Evolutionary conservation across 305 asterid genomes (phyloP).

Genomic region (Solanum chacoense): DNA sequence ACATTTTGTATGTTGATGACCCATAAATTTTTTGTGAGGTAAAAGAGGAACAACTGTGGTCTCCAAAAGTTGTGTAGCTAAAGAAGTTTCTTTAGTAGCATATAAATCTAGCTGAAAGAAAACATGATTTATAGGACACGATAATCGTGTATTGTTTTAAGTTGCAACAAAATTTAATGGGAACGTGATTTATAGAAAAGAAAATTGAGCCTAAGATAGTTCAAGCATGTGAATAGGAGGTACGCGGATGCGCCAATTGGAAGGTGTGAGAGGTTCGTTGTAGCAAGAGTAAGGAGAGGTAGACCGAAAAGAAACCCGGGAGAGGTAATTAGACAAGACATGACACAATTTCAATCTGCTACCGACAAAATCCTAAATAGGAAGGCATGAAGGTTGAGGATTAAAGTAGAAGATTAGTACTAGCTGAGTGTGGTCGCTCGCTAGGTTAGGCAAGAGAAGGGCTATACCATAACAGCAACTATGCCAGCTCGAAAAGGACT

Average conservation of each 20-base stretch:
- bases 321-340: neutral
- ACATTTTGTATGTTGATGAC: neutral
- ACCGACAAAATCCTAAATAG: neutral
- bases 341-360: neutral
- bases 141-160: neutral
- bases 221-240: neutral
- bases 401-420: neutral
- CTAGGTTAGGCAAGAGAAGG: neutral
- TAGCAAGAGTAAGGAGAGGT: neutral
- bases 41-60: neutral
- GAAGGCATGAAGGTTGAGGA: neutral
- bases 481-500: neutral
- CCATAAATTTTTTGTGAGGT: neutral
- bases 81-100: neutral
- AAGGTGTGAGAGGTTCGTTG: neutral
- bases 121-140: neutral
- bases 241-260: neutral
- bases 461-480: neutral
- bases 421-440: neutral
- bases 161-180: neutral
- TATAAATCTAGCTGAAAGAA: neutral
- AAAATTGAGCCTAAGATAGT: neutral
- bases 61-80: neutral
- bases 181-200: neutral
- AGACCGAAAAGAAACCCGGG: neutral